Evolutionary conservation across 2,329 filamentous ascomycete species (phyloP).

Genomic region (Hymenoscyphus infarciens): DNA sequence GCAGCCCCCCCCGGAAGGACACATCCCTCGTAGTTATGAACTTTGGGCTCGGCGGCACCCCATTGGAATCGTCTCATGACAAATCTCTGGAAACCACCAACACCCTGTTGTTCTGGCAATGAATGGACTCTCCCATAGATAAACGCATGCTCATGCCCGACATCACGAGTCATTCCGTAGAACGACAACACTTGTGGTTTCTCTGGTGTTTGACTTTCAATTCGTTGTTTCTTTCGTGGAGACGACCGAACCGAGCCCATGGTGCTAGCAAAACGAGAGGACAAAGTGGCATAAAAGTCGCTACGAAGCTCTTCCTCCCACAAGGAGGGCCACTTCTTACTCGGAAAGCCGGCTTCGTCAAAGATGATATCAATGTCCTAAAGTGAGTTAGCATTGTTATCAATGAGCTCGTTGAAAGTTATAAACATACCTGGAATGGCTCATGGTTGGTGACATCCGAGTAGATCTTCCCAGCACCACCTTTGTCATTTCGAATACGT

Average conservation of each 20-base stretch:
- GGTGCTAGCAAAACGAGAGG: neutral
- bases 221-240: constrained; percentile 7
- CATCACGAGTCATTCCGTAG: constrained; percentile 38
- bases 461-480: constrained; percentile 13
- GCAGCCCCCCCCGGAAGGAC: constrained; percentile 45
- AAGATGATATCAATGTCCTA: constrained; percentile 33
- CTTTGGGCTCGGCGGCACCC: neutral
- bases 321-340: constrained; percentile 22
- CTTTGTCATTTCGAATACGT: constrained; percentile 19
- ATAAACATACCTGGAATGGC: constrained; percentile 24
- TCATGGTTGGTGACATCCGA: constrained; percentile 22
- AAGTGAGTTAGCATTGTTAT: neutral
- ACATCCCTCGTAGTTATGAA: constrained; percentile 41
- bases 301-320: constrained; percentile 27
- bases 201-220: neutral
- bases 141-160: constrained; percentile 27
- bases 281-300: constrained; percentile 20
- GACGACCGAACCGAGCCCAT: constrained; percentile 4
- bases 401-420: neutral
- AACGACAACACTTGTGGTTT: constrained; percentile 28
- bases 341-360: constrained; percentile 20
- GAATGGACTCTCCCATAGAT: constrained; percentile 47
- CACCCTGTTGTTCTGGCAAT: constrained; percentile 44
- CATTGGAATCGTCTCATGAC: constrained; percentile 49
- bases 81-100: constrained; percentile 52